These are phyloP conservation scores for Tripterygium wilfordii DNA, from an alignment of 177 flowering plant genomes.

Conservation along the genomic window DNA sequence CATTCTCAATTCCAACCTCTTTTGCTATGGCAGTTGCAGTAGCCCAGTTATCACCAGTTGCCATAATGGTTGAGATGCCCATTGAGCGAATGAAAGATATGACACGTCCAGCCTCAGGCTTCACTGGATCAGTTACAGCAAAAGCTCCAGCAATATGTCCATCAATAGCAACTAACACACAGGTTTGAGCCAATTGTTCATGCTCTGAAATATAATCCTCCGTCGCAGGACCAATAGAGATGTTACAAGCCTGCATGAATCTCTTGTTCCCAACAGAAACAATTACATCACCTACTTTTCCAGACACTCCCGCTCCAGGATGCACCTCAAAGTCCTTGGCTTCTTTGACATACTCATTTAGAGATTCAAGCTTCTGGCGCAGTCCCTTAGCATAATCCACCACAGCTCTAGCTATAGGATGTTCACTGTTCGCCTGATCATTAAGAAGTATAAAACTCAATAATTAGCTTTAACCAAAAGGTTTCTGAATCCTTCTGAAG, in stretches of 20 bases:
- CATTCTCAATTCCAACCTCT: constrained; percentile 72
- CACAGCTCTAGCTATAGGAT: constrained; percentile 89
- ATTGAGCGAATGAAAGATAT: constrained; percentile 65
- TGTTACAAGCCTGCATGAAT: constrained; percentile 50
- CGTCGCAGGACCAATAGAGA: constrained; percentile 49
- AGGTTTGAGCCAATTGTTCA: constrained; percentile 75
- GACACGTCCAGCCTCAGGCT: constrained; percentile 78
- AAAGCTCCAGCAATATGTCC: constrained; percentile 74
- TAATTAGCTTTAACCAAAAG: not conserved
- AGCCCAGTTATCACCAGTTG: constrained; percentile 94
- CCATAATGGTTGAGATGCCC: constrained; percentile 77
- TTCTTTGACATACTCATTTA: constrained; percentile 30
- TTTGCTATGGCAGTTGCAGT: constrained; percentile 76
- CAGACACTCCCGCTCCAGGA: constrained; percentile 81
- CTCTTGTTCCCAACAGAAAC: constrained; percentile 86
- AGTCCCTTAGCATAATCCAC: constrained; percentile 66
- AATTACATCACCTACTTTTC: constrained; percentile 47
- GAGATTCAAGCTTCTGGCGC: constrained; percentile 37
- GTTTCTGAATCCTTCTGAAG: too few relatives aligned
- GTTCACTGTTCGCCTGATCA: constrained; percentile 84
- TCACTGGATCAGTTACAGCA: constrained; percentile 84
- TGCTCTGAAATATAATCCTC: constrained; percentile 51
- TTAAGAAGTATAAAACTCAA: not conserved
- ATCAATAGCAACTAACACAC: constrained; percentile 72
- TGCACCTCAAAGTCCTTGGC: constrained; percentile 76